Percentiles rank a stretch among this genome's conserved stretches.
Evolutionary conservation across 495 filamentous ascomycete genomes (phyloP).

Genomic region (Oleoguttula mirabilis): DNA sequence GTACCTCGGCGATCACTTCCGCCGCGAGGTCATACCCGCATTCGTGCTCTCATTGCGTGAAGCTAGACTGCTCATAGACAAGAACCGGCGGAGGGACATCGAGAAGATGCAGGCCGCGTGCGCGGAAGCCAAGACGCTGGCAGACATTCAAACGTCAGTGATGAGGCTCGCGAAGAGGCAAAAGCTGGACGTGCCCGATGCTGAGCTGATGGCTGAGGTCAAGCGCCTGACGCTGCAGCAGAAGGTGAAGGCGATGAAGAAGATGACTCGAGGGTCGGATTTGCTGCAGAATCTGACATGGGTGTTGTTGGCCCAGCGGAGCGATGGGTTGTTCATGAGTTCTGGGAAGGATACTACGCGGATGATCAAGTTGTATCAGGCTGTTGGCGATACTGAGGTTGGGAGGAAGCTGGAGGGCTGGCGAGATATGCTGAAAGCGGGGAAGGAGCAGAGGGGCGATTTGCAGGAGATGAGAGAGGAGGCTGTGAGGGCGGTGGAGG

Average conservation of each 20-base stretch:
- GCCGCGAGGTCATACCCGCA: conserved; percentile 1
- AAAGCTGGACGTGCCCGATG: conserved; percentile 3
- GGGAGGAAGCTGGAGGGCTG: conserved; percentile 9
- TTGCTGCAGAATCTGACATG: conserved; percentile 17
- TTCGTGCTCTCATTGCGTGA: neutral
- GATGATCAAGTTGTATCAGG: conserved; percentile 15
- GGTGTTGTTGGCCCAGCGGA: conserved; percentile 8
- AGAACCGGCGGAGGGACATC: conserved; percentile 2
- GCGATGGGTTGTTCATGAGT: conserved; percentile 16
- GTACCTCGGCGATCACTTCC: conserved; percentile 13
- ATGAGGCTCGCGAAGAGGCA: conserved; percentile 9
- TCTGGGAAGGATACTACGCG: conserved; percentile 18
- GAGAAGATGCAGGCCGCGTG: conserved; percentile 8
- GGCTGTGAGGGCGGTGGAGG: conserved; percentile 3
- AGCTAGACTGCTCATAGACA: conserved; percentile 3
- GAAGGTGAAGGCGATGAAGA: conserved; percentile 1
- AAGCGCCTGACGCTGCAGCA: conserved; percentile 1
- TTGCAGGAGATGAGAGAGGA: conserved; percentile 11
- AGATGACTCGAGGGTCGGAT: conserved; percentile 12
- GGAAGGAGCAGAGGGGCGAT: neutral
- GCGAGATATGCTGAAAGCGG: conserved; percentile 12
- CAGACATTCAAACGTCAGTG: neutral
- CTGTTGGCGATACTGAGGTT: conserved; percentile 3
- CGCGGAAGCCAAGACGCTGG: conserved; percentile 4
- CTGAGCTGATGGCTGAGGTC: neutral